Evolutionary conservation across 192 early-diverging fungal species (phyloP), one percentile per base, ranked within the genome.

Genomic region (Lunasporangiospora selenospora): DNA sequence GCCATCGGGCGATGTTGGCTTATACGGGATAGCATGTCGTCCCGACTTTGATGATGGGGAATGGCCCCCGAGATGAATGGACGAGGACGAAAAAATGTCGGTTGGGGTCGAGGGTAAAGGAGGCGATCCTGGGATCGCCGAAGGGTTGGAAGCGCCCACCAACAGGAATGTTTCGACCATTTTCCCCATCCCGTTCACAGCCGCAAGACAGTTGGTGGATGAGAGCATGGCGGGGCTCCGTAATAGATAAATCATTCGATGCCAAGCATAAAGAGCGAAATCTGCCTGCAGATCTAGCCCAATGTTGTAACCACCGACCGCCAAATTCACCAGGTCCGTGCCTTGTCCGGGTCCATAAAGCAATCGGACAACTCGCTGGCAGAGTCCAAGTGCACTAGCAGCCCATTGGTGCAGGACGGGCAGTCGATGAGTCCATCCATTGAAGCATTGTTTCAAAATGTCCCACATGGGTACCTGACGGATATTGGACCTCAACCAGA

Each of bases 391-490:
- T 1, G 83, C 76, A 4, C 80, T 81, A 7, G 88, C 85, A 53
- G 83, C 89, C 93, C 93, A 95, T 61, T 95, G 87, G 30, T 79
- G 79, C 37, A 94, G 60, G 18, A 87, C 77, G 40, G 85, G 81
- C n/a, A 88, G 71, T 44, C 92, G 80, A 64, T 94, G 88, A 0
- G 86, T 88, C 93, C 93, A 95, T 19, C 80, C 49, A 32, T 77
- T 75, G 63, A 83, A 87, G 54, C 81, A 87, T 23, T 70, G 75
- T 76, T 92, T 89, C 36, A 95, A 75, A 62, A 83, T 82, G 50
- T 93, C 81, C 92, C 92, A 95, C 86, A 93, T 89, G 27, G 90
- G 85, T 11, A 89, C 84, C 44, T 83, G 62, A 37, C 66, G 78
- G 21, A 83, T 85, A 30, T 79, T 78, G 39, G 90, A 91, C 19